phyloP scores from a whole-genome alignment of 2,329 filamentous ascomycete species.

The Talaromyces sp. region DNA sequence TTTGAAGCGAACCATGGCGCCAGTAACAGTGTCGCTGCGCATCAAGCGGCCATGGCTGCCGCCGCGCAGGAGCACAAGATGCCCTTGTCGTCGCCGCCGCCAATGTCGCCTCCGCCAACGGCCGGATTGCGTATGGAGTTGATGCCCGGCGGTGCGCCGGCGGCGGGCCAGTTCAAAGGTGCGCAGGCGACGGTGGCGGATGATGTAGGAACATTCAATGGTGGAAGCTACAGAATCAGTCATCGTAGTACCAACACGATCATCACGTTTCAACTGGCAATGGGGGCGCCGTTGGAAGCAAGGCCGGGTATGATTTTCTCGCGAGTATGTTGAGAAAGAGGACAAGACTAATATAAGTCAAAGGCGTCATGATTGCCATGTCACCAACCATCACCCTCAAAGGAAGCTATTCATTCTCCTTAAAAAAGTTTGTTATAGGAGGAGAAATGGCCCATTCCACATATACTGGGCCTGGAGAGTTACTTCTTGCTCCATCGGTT shows the following conservation, averaged over 20 bases:
- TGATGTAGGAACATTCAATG: constrained; percentile 95
- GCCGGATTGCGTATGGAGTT: constrained; percentile 11
- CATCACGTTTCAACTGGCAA: constrained; percentile 81
- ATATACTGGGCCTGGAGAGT: constrained; percentile 84
- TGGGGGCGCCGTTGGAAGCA: constrained; percentile 75
- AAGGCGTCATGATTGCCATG: constrained; percentile 89
- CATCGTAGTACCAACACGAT: constrained; percentile 90
- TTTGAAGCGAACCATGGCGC: constrained; percentile 11
- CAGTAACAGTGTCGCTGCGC: not conserved
- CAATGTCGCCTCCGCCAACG: constrained; percentile 53
- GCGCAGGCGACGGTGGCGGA: constrained; percentile 62
- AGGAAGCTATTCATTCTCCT: constrained; percentile 75
- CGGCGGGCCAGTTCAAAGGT: constrained; percentile 58
- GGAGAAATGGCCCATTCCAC: constrained; percentile 73
- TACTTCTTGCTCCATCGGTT: constrained; percentile 73
- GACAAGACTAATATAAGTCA: not conserved
- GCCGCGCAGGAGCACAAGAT: constrained; percentile 79
- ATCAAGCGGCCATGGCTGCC: constrained; percentile 68
- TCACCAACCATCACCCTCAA: constrained; percentile 78
- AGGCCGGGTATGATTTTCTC: constrained; percentile 60
- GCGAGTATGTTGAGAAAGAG: not conserved
- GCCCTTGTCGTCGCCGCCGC: constrained; percentile 90
- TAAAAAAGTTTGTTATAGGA: constrained; percentile 85
- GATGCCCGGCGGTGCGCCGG: constrained; percentile 38
- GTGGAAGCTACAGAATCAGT: constrained; percentile 87